Base-by-base conservation (phyloP, 2,329 filamentous ascomycete genomes). In the Geosmithia flava region DNA sequence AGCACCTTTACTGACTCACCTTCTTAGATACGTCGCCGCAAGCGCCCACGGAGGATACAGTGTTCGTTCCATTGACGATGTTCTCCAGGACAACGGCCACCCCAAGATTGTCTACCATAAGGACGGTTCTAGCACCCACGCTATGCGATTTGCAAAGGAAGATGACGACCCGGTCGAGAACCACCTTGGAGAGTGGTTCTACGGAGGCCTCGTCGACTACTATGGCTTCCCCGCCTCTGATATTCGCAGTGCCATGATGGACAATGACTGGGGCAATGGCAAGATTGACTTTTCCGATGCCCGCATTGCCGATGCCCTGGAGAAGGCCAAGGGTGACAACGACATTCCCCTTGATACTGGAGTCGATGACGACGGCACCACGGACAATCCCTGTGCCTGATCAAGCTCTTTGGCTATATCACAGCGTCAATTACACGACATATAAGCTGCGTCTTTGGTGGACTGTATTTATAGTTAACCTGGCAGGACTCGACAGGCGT, bases 101-200 rank as follows among this genome's bases (percentile, higher is more conserved):
- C 27, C 61, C 43, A 64, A 63, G 52, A 50, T 64, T 33, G 58
- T 64, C 5, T 65, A 63, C 51, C 61, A 64, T 55, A 64, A 64
- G 52, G 56, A 61, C 50, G 62, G 61, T 1, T 42, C n/a, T 4
- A 49, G 52, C 46, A 64, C 62, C 40, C 62, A 65, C 50, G 54
- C 52, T 23, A 60, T 64, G 51, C 59, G 62, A 16, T 62, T 62
- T 33, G 55, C 52, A 39, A 48, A 51, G 20, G 42, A 47, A 7
- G 23, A 57, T 44, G 50, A 57, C 20, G 56, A 57, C 5, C 30
- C 46, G 19, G 20, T 55, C 16, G 61, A 64, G 53, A 65, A 64
- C 47, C 52, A 57, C 27, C 56, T 51, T 47, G 55, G 58, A 2
- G 50, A 54, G 17, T 65, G 62, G 62, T 58, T 62, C 47, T 48